phyloP scores from a whole-genome alignment of 2,329 filamentous ascomycete genomes.

The Pezicula neosporulosa region DNA sequence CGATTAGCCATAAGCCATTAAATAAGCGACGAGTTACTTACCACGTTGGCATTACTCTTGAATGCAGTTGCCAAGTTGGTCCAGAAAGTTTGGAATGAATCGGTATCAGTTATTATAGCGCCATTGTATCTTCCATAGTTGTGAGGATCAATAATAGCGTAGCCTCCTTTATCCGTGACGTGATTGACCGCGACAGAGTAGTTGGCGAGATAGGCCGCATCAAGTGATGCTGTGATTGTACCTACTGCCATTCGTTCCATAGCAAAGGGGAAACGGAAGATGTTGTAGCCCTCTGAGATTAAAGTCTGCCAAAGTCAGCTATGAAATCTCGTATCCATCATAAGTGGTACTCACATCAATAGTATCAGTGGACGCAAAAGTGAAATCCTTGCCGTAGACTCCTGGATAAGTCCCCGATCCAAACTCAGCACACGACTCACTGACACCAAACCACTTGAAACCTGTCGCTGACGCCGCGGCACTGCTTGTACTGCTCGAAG shows the following conservation, averaged over 20 bases:
- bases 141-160: constrained; percentile 46
- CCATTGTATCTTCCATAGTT: constrained; percentile 47
- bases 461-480: background rate
- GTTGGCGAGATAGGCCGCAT: constrained; percentile 39
- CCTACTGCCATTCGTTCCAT: constrained; percentile 56
- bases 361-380: constrained; percentile 46
- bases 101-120: constrained; percentile 32
- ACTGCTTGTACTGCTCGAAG: no score
- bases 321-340: background rate
- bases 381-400: constrained; percentile 53
- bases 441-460: constrained; percentile 14
- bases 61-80: constrained; percentile 35
- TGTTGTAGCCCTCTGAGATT: constrained; percentile 1
- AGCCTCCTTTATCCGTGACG: constrained; percentile 40
- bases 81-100: constrained; percentile 38
- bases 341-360: background rate
- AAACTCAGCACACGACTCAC: constrained; percentile 60
- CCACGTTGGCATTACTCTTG: constrained; percentile 32
- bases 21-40: background rate
- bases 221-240: constrained; percentile 39
- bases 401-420: constrained; percentile 54
- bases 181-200: constrained; percentile 39
- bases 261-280: constrained; percentile 32
- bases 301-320: background rate
- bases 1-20: background rate